Evolutionary conservation across 495 filamentous ascomycete genomes (phyloP).

Genomic region (Xylaria telfairii): DNA sequence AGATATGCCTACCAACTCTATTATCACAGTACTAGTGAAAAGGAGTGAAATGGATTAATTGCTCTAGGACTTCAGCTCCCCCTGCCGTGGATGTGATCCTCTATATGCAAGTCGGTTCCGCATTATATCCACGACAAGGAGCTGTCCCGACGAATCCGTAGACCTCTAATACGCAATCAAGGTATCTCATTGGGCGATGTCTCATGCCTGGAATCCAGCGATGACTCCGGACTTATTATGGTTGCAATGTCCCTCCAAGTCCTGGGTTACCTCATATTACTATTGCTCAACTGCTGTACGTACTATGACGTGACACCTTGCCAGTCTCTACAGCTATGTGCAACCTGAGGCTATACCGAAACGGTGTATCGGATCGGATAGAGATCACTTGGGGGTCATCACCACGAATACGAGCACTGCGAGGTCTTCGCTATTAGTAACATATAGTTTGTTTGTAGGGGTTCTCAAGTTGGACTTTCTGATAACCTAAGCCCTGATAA

Average conservation of each 20-base stretch:
- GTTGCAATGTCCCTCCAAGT: background rate
- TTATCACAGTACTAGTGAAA: background rate
- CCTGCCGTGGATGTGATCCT: slow-evolving; percentile 9
- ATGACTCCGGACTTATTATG: background rate
- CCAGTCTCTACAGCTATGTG: background rate
- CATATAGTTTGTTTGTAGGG: background rate
- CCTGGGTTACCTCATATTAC: background rate
- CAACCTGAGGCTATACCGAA: background rate
- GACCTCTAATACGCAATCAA: background rate
- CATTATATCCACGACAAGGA: background rate
- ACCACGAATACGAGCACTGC: background rate
- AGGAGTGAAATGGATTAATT: background rate
- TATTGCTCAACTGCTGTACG: slow-evolving; percentile 9
- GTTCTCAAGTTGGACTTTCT: background rate
- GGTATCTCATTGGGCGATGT: slow-evolving; percentile 1
- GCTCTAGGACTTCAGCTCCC: background rate
- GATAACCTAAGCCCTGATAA: background rate
- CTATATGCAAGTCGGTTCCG: slow-evolving; percentile 16
- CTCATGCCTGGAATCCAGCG: slow-evolving; percentile 2
- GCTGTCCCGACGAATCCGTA: slow-evolving; percentile 7
- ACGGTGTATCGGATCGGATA: slow-evolving; percentile 20
- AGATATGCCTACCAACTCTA: background rate
- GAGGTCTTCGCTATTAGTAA: background rate
- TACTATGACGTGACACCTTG: slow-evolving; percentile 15
- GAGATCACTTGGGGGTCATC: background rate